Base-by-base conservation (phyloP, 2,329 filamentous ascomycete genomes). In the Microthyrium microscopicum region DNA sequence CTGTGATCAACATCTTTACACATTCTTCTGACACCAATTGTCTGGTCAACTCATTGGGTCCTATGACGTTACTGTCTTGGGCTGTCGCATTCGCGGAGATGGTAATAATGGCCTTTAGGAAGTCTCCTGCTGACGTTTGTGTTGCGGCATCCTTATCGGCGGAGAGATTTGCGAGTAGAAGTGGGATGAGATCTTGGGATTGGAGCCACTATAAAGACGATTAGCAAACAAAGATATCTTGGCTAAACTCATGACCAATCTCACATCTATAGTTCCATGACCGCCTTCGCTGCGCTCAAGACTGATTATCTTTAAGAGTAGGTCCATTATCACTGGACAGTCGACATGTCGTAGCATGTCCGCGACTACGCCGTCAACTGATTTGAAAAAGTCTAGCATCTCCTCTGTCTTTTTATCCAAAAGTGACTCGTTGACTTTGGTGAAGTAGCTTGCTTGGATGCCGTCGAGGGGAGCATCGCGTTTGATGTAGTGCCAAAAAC, bases 1-100 rank as follows among this genome's bases (percentile, higher is more conserved):
- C 82, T 11, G 69, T 63, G 39, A 95, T 82, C n/a, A 98, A 68
- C 39, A 73, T 73, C 48, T 87, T 70, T 33, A 93, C 73, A 46
- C 85, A 95, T 12, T 71, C 58, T 40, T 78, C 72, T 1, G 89
- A 95, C 2, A 98, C 89, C 4, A 98, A 68, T 56, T 98, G 84
- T 26, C 89, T 76, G 4, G 89, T 98, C 31, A 98, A 69, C 50
- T 93, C 89, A 52, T 98, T 98, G 4, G 89, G 89, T 3, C 89
- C 89, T 51, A 98, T 95, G 47, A 91, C 94, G n/a, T 87, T 89
- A 52, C 94, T 85, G 49, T 98, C 89, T 48, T 94, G 92, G 46
- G 93, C 89, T 2, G 87, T 94, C 3, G 89, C 89, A 50, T 98
- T 98, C 39, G 89, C 89, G 2, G 89, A 95, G 38, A 98, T 94